phyloP scores from a whole-genome alignment of 2,329 filamentous ascomycete genomes.

The Claviceps arundinis region DNA sequence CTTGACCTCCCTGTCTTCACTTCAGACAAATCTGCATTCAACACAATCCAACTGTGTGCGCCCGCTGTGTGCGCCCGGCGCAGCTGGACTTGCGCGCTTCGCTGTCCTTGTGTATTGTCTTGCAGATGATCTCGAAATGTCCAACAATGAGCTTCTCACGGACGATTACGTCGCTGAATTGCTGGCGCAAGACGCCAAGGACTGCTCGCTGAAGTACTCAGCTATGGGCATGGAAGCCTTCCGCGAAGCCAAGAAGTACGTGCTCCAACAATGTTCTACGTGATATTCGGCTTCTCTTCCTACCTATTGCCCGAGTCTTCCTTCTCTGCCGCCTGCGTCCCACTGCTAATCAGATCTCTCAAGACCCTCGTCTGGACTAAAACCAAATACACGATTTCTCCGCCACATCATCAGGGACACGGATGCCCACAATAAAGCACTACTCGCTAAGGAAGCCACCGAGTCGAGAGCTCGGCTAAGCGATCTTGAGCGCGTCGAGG shows the following conservation, averaged over 20 bases:
- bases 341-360: slow-evolving; percentile 1
- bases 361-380: slow-evolving; percentile 57
- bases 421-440: slow-evolving; percentile 74
- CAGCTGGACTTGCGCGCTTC: too few relatives aligned
- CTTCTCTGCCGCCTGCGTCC: background rate
- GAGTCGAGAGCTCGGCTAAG: slow-evolving; percentile 62
- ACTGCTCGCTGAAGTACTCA: slow-evolving; percentile 61
- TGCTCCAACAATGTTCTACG: background rate
- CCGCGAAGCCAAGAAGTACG: slow-evolving; percentile 33
- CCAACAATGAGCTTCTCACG: slow-evolving; percentile 40
- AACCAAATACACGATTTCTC: slow-evolving; percentile 84
- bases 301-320: too few relatives aligned
- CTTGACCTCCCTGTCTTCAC: background rate
- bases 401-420: slow-evolving; percentile 80
- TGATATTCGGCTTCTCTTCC: too few relatives aligned
- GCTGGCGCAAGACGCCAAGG: slow-evolving; percentile 67
- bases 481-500: slow-evolving; percentile 38
- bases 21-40: background rate
- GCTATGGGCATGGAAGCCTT: slow-evolving; percentile 55
- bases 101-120: background rate
- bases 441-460: slow-evolving; percentile 71
- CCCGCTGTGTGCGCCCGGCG: background rate
- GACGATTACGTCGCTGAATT: slow-evolving; percentile 72
- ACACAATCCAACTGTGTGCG: background rate
- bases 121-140: slow-evolving; percentile 16